phyloP scores from a whole-genome alignment of 257 asterid species.

The Gentiana macrophylla region DNA sequence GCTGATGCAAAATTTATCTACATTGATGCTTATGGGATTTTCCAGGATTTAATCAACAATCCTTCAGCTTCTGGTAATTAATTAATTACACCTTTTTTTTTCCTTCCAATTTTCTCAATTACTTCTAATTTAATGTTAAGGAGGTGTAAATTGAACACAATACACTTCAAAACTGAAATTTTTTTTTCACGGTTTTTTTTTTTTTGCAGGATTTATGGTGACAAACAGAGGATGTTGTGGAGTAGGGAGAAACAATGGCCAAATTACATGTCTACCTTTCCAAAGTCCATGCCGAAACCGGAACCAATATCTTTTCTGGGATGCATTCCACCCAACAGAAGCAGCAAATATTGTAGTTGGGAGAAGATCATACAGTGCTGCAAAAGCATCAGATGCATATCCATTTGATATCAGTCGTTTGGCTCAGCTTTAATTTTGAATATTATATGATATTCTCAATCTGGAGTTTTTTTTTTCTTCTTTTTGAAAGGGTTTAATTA shows the following conservation, averaged over 20 bases:
- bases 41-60: conserved; percentile 60
- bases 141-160: too few species aligned
- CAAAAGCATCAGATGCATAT: conserved; percentile 55
- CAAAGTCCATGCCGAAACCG: conserved; percentile 66
- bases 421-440: conserved; percentile 38
- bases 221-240: conserved; percentile 78
- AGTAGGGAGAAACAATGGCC: conserved; percentile 90
- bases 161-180: too few species aligned
- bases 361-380: conserved; percentile 62
- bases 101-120: too few species aligned
- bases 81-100: too few species aligned
- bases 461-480: too few species aligned
- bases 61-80: conserved; percentile 61
- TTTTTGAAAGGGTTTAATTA: too few species aligned
- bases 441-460: too few species aligned
- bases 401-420: conserved; percentile 71
- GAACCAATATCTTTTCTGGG: conserved; percentile 65
- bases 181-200: too few species aligned
- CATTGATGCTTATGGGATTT: conserved; percentile 67
- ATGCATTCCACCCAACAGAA: conserved; percentile 82
- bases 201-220: too few species aligned
- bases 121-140: too few species aligned
- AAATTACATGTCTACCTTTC: conserved; percentile 73
- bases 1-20: conserved; percentile 56
- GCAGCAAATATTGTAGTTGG: conserved; percentile 68